These are phyloP conservation scores for Pyricularia sp. DNA, from an alignment of 2,329 filamentous ascomycete genomes.

Conservation along the genomic window DNA sequence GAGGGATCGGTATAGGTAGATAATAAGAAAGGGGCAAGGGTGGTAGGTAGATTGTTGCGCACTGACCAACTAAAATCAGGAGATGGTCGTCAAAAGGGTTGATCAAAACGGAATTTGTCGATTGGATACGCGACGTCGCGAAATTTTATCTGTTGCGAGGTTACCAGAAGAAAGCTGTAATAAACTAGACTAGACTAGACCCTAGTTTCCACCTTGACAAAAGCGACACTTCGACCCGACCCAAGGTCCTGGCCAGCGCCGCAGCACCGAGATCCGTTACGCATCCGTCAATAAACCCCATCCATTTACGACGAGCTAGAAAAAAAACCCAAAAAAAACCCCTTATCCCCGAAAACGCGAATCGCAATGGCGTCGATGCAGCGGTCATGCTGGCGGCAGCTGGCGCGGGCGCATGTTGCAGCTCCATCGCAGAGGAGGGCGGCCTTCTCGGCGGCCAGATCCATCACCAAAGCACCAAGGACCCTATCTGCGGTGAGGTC, in stretches of 20 bases:
- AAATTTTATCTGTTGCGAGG: not conserved
- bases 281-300: not conserved
- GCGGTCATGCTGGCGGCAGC: slow-evolving; percentile 7
- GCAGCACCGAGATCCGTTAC: not conserved
- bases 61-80: not conserved
- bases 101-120: not conserved
- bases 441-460: not conserved
- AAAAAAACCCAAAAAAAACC: not conserved
- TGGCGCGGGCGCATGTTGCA: slow-evolving; percentile 1
- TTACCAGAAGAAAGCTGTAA: not conserved
- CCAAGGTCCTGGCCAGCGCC: not conserved
- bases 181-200: not conserved
- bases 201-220: too few relatives aligned
- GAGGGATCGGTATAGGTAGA: not conserved
- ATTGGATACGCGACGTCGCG: not conserved
- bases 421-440: not conserved
- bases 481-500: not conserved
- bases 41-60: not conserved
- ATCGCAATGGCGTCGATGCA: slow-evolving; percentile 7
- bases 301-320: not conserved
- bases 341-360: not conserved
- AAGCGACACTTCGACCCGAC: not conserved
- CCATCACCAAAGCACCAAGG: not conserved
- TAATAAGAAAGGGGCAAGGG: not conserved
- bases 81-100: not conserved